Percentiles rank a stretch among this genome's conserved stretches.
Evolutionary conservation across 1,284 basidiomycete genomes (phyloP).

Genomic region (Ceratobasidium sp.): DNA sequence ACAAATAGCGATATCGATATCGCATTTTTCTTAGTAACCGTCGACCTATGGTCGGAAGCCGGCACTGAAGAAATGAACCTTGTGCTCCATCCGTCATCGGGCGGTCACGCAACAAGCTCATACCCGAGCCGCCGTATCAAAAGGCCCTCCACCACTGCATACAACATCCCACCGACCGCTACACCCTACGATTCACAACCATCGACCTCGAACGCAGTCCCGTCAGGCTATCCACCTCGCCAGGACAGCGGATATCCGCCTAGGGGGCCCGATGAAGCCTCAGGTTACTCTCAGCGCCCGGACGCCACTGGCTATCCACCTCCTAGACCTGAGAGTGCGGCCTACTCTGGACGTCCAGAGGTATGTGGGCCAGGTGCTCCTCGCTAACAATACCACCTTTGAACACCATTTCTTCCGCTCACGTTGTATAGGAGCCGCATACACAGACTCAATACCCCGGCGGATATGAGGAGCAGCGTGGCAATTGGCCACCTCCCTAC

Average conservation of each 20-base stretch:
- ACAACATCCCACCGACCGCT: conserved; percentile 26
- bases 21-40: conserved; percentile 87
- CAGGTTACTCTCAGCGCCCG: conserved; percentile 33
- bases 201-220: conserved; percentile 23
- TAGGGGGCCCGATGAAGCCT: conserved; percentile 18
- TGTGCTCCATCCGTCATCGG: conserved; percentile 76
- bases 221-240: conserved; percentile 30
- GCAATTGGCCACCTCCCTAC: conserved; percentile 40
- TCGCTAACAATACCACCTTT: background rate
- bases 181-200: conserved; percentile 30
- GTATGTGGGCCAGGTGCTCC: conserved; percentile 9
- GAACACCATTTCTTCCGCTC: background rate
- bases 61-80: conserved; percentile 84
- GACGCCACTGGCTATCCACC: conserved; percentile 20
- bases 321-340: conserved; percentile 18
- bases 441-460: conserved; percentile 37
- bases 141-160: conserved; percentile 34
- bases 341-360: conserved; percentile 35
- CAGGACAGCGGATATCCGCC: conserved; percentile 30
- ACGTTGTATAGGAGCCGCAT: conserved; percentile 30
- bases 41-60: conserved; percentile 87
- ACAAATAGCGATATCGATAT: conserved; percentile 77
- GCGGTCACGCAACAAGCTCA: conserved; percentile 31
- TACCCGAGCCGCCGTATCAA: conserved; percentile 36
- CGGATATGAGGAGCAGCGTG: conserved; percentile 29